Evolutionary conservation across 257 asterid species (phyloP).

Genomic region (Lycium ferocissimum): DNA sequence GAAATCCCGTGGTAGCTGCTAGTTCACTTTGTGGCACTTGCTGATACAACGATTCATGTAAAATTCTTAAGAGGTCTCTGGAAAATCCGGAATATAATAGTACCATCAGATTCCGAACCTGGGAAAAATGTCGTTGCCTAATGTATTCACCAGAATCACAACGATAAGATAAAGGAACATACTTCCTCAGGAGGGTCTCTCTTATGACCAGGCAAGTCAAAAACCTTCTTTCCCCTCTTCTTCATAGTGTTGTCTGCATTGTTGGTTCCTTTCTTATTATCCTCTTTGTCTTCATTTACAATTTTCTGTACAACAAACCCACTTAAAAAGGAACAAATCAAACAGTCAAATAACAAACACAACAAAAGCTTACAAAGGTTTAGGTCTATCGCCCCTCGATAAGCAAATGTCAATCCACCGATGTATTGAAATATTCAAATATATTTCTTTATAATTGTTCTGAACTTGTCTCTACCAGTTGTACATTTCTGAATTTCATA

Average conservation of each 20-base stretch:
- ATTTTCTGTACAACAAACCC: background rate
- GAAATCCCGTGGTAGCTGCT: constrained; percentile 55
- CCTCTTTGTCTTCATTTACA: constrained; percentile 41
- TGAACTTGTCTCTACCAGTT: too few species aligned
- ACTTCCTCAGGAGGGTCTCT: constrained; percentile 85
- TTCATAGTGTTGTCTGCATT: constrained; percentile 41
- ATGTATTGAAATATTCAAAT: too few species aligned
- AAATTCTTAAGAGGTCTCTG: constrained; percentile 83
- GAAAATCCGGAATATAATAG: constrained; percentile 36
- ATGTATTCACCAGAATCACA: background rate
- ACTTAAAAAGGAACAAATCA: too few species aligned
- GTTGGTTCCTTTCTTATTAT: constrained; percentile 51
- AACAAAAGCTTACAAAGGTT: too few species aligned
- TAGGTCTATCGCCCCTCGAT: too few species aligned
- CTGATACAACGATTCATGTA: constrained; percentile 69
- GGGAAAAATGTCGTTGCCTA: background rate
- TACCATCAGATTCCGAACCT: background rate
- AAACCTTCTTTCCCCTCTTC: constrained; percentile 68
- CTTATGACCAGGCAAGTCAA: constrained; percentile 88
- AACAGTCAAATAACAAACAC: too few species aligned
- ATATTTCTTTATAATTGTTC: too few species aligned
- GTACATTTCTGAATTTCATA: too few species aligned
- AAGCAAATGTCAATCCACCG: too few species aligned
- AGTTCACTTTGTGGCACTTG: constrained; percentile 87
- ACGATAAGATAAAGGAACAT: constrained; percentile 30